Base-by-base conservation (phyloP, 148 eudicot genomes). In the Persicaria maculosa region DNA sequence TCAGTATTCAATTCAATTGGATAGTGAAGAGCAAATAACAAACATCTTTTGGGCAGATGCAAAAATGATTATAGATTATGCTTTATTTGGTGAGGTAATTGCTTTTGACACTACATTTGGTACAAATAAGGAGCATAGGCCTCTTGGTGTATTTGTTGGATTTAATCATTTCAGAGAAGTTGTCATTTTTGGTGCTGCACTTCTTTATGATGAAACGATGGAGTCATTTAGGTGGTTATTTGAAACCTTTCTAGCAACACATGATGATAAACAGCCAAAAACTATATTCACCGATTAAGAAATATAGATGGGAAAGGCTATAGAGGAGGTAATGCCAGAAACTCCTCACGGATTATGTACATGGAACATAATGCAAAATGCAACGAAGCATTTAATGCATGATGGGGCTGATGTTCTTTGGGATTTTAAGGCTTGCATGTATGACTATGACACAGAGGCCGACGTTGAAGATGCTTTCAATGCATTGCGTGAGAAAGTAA, bases 161-260 rank as follows among this genome's bases (percentile, higher is more conserved):
- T 20, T 78, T 0, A 78, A 78, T 50, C 43, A 75, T 68, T 72
- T 64, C 4, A 22, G 44, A 20, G 40, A 67, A 64, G 43, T 25
- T 11, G 72, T 73, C 7, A 9, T 78, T 3, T 72, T 78, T 73
- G 75, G 80, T 58, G 80, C 19, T 6, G 40, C 72, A 9, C 43
- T 77, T 3, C 15, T 78, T 3, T 78, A 72, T 50, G 80, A 72
- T 47, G 76, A 73, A 43, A 72, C 76, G 9, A 25, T 10, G 14
- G 47, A 61, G 16, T 59, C 72, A 12, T 78, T 78, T 73, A n/a
- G 7, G 16, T 78, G 72, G 80, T 31, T 73, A 2, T 78, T 78
- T 73, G 52, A 52, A 2, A 50, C 62, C 3, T 75, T 75, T 67
- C 68, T 7, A 11, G 20, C 4, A 50, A 40, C 5, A 59, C 65